Conservation (phyloP, 1,139 yeast genomes). For the Yamadazyma blattariae region DNA sequence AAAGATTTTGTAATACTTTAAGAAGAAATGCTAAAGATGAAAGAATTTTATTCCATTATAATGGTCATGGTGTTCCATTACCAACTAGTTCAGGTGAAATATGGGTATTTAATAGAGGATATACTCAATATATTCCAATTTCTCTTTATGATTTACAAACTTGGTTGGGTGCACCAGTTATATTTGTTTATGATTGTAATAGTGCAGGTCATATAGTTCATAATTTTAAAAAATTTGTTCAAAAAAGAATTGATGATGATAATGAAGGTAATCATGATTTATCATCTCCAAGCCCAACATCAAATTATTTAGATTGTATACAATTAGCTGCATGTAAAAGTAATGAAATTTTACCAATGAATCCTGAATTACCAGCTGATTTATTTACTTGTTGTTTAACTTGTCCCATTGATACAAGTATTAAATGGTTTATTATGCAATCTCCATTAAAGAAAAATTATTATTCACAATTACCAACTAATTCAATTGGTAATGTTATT, state of each 20-base stretch:
- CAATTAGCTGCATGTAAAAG: conserved; percentile 92
- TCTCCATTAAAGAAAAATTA: conserved; percentile 66
- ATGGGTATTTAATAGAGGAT: conserved; percentile 97
- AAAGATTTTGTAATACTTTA: conserved; percentile 84
- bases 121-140: conserved; percentile 95
- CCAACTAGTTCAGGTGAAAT: conserved; percentile 98
- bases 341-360: conserved; percentile 85
- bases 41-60: conserved; percentile 87
- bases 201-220: conserved; percentile 93
- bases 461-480: conserved; percentile 50
- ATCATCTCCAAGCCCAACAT: conserved; percentile 62
- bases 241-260: conserved; percentile 86
- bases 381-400: conserved; percentile 92
- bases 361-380: conserved; percentile 95
- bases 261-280: conserved; percentile 68
- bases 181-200: conserved; percentile 91
- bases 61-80: conserved; percentile 98
- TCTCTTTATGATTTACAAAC: conserved; percentile 90
- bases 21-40: conserved; percentile 91
- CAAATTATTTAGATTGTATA: conserved; percentile 80
- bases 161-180: conserved; percentile 98
- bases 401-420: conserved; percentile 92
- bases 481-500: conserved; percentile 58
- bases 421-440: conserved; percentile 88
- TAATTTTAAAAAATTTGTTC: conserved; percentile 87